Base-by-base conservation (phyloP, 1,284 basidiomycete genomes). In the Baeospora myosura region DNA sequence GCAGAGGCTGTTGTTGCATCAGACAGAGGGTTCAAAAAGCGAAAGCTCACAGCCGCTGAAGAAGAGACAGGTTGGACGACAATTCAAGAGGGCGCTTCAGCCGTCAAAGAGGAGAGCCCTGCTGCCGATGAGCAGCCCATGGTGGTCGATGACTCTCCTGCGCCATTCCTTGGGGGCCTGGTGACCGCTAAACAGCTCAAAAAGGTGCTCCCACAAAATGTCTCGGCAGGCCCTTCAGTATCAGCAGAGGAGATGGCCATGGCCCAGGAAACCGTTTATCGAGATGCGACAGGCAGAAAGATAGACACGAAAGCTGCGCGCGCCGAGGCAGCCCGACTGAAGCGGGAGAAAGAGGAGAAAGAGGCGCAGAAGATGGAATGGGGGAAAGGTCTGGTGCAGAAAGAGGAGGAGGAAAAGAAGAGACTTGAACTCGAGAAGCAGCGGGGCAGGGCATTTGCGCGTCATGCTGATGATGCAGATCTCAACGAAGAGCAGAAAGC, bases 351-450 rank as follows among this genome's bases (percentile, higher is more conserved):
- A 47, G 80, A 90, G 59, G 83, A 92, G 62, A 83, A 80, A 59
- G 88, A 93, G 56, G 84, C 82, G 41, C 74, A 83, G 60, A 92
- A 91, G 67, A 88, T 93, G 82, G 88, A 94, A 58, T 98, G 96
- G 96, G 89, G 88, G 0, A 97, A 94, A 62, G 96, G 96, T 18
- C 57, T 96, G 24, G 83, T 89, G 18, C 93, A 98, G 66, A 71
- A 83, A 42, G 82, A 88, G 23, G 84, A 91, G 45, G 66, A 70
- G 33, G 85, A 89, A 60, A 76, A 75, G 55, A 65, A 68, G 55
- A 74, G 62, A 51, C 55, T 63, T 44, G 78, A 90, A 51, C 57
- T 87, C 54, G 80, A 84, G 61, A 78, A 76, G 52, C 79, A 86
- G 61, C 74, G 68, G 38, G 67, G 62, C 17, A 72, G 68, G 48